Base-by-base conservation (phyloP, 2,329 filamentous ascomycete species). In the Coniochaeta prunicola region DNA sequence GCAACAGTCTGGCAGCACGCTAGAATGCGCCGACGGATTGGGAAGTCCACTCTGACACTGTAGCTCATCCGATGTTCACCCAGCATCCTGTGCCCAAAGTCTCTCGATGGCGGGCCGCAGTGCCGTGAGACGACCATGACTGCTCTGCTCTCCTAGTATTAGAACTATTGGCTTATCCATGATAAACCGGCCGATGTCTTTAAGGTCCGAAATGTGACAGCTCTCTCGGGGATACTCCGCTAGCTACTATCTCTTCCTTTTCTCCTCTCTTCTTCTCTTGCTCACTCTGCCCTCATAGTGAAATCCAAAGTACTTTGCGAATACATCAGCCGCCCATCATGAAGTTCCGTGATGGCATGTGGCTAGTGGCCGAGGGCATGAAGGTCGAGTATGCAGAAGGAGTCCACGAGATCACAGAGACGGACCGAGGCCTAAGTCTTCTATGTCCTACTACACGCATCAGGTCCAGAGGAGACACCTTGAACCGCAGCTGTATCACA, bases 271-370 rank as follows among this genome's bases (percentile, higher is more conserved):
- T 17, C 15, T 17, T 50, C 45, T 28, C 4, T 26, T 28, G 2
- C 30, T 12, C 21, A 28, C 42, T 17, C 4, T 12, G 30, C 45
- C 24, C n/a, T 4, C 24, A 24, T 45, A 45, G 2, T 21, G 8
- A n/a, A n/a, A n/a, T n/a, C n/a, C n/a, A n/a, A n/a, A n/a, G n/a
- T n/a, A n/a, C n/a, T n/a, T n/a, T n/a, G n/a, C n/a, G n/a, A n/a
- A n/a, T n/a, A n/a, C n/a, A n/a, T n/a, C n/a, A n/a, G n/a, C n/a
- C n/a, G 13, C 53, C 53, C 53, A 55, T 17, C 30, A 85, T 85
- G 82, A 84, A 82, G 73, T 84, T 85, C 65, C 80, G 82, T 63
- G 82, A 85, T 79, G 81, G 81, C 63, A 86, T 88, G 85, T 89
- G 86, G 86, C 74, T 88, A 55, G 77, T 80, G 45, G 83, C 81